A percentile compares a stretch with the other conserved stretches of the same genome.
Evolutionary conservation across 2,329 filamentous ascomycete species (phyloP).

Genomic region (Exophiala viscosa): DNA sequence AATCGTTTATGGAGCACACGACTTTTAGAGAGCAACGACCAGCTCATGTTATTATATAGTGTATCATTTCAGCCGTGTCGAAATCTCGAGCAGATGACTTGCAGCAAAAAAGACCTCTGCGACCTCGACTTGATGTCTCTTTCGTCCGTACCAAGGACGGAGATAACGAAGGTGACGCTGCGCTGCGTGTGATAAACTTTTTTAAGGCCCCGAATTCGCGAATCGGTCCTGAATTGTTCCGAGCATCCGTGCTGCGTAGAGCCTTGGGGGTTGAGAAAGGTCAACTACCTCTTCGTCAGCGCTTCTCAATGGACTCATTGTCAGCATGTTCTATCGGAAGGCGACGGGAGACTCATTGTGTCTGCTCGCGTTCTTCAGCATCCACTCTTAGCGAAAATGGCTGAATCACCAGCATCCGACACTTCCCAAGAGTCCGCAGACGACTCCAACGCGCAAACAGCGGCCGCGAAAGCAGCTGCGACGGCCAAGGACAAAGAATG

Average conservation of each 20-base stretch:
- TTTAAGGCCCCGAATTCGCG: background rate
- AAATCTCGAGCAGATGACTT: background rate
- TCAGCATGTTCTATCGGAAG: conserved; percentile 5
- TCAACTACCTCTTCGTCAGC: background rate
- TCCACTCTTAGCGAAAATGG: conserved; percentile 8
- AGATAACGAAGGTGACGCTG: background rate
- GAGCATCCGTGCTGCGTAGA: conserved; percentile 8
- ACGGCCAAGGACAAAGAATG: conserved; percentile 85
- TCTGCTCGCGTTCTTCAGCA: background rate
- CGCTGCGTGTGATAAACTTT: background rate
- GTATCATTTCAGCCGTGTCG: too few relatives aligned
- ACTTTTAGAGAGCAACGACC: background rate
- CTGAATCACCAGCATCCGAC: conserved; percentile 21
- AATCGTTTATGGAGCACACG: background rate
- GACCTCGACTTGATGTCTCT: background rate
- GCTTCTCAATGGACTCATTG: background rate
- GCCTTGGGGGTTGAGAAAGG: background rate
- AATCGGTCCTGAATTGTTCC: conserved; percentile 2
- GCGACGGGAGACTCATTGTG: background rate
- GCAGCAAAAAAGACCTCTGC: background rate
- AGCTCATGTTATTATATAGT: background rate
- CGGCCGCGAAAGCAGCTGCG: conserved; percentile 36
- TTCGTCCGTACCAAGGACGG: background rate
- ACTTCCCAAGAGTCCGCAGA: conserved; percentile 23
- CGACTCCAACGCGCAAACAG: conserved; percentile 11